phyloP scores from a whole-genome alignment of 345 rosid genomes.

The Eucalyptus shirleyi region DNA sequence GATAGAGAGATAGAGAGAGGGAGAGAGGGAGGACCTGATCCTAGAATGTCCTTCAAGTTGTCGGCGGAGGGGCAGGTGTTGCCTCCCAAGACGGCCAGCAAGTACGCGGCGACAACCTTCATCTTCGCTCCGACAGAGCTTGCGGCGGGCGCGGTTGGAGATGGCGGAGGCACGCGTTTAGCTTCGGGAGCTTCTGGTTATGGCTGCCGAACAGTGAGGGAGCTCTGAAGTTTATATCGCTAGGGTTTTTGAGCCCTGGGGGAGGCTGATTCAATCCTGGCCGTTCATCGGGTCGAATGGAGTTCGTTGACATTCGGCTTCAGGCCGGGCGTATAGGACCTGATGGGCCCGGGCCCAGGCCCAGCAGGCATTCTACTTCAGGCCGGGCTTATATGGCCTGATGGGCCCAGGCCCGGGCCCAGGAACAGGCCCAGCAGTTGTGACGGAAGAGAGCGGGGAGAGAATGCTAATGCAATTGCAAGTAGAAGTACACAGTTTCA shows the following conservation, averaged over 20 bases:
- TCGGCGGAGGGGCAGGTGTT: slow-evolving; percentile 26
- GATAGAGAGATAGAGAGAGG: not conserved
- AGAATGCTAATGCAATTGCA: not conserved
- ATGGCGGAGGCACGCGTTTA: not conserved
- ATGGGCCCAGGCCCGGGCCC: not conserved
- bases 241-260: not conserved
- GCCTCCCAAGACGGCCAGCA: slow-evolving; percentile 52
- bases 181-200: not conserved
- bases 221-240: not conserved
- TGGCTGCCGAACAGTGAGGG: not conserved
- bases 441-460: not conserved
- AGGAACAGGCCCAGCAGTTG: not conserved
- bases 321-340: not conserved
- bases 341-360: not conserved
- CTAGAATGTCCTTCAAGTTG: slow-evolving; percentile 31
- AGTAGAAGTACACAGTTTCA: fast-evolving
- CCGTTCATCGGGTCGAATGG: not conserved
- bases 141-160: not conserved
- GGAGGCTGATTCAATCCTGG: not conserved
- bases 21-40: slow-evolving; percentile 9
- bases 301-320: not conserved
- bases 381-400: not conserved
- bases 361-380: not conserved
- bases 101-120: slow-evolving; percentile 48
- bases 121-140: not conserved